Conservation (phyloP, 345 rosid genomes). For the Limnanthes douglasii region DNA sequence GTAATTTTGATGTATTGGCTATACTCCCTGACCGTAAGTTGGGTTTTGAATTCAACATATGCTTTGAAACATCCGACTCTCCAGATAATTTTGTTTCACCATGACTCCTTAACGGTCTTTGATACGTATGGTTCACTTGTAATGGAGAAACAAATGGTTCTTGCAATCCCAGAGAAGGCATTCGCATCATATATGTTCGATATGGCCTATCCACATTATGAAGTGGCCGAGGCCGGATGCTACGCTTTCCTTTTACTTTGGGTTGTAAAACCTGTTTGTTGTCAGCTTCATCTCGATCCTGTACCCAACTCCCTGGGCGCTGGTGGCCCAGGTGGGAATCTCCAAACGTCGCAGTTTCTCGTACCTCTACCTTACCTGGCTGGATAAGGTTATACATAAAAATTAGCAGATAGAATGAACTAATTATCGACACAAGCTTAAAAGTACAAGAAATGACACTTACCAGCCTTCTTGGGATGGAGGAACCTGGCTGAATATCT, state of each 20-base stretch:
- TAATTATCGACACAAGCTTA: background rate
- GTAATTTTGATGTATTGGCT: slow-evolving; percentile 51
- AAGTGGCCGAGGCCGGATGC: slow-evolving; percentile 84
- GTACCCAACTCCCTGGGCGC: slow-evolving; percentile 92
- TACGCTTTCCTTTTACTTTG: slow-evolving; percentile 85
- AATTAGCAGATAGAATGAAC: slow-evolving; percentile 13
- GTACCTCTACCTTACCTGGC: slow-evolving; percentile 92
- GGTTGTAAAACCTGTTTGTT: slow-evolving; percentile 98
- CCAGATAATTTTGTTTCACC: slow-evolving; percentile 24
- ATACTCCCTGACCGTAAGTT: slow-evolving; percentile 50
- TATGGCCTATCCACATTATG: slow-evolving; percentile 53
- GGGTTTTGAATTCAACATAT: slow-evolving; percentile 52
- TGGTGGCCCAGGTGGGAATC: slow-evolving; percentile 88
- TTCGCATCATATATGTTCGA: slow-evolving; percentile 33
- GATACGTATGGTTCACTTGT: slow-evolving; percentile 49
- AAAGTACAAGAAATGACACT: slow-evolving; percentile 10
- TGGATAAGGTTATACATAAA: slow-evolving; percentile 20
- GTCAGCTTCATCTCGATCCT: slow-evolving; percentile 90
- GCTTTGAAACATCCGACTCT: slow-evolving; percentile 37
- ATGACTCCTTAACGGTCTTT: slow-evolving; percentile 36
- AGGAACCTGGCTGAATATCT: slow-evolving; percentile 85
- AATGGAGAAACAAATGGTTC: slow-evolving; percentile 33
- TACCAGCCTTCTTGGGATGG: slow-evolving; percentile 75
- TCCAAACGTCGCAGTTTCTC: slow-evolving; percentile 86
- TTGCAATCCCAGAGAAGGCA: slow-evolving; percentile 30